Conservation (phyloP, 1,284 basidiomycete genomes). For the Rhodotorula sp. region DNA sequence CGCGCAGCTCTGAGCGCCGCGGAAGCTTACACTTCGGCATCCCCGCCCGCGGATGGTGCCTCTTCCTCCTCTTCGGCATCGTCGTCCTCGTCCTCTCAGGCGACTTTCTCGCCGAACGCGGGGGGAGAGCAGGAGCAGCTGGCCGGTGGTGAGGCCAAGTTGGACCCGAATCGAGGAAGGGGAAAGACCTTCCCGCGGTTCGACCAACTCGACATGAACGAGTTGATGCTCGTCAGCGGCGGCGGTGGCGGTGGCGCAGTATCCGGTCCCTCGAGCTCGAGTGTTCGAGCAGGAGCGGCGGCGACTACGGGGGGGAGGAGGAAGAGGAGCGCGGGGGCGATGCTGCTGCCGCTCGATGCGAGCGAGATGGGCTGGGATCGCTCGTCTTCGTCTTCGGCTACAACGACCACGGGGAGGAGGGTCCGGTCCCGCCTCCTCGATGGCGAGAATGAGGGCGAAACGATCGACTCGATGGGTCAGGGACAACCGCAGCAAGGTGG, state of each 20-base stretch:
- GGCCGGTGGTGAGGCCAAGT: too few relatives aligned
- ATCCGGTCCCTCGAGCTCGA: neutral
- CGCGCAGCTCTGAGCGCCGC: neutral
- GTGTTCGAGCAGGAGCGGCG: too few relatives aligned
- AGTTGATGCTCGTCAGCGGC: too few relatives aligned
- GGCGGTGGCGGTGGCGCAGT: neutral
- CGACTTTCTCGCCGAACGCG: too few relatives aligned
- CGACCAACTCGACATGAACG: too few relatives aligned
- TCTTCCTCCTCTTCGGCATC: neutral
- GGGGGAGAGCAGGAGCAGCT: too few relatives aligned
- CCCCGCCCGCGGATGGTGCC: neutral
- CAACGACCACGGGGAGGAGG: too few relatives aligned
- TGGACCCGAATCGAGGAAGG: too few relatives aligned
- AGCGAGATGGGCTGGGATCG: neutral
- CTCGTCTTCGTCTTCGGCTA: too few relatives aligned
- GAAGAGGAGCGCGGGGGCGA: neutral
- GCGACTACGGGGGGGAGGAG: too few relatives aligned
- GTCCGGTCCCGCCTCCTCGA: neutral
- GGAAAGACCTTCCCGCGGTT: too few relatives aligned
- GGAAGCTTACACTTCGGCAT: neutral
- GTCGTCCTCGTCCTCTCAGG: neutral
- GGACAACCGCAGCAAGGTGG: too few relatives aligned
- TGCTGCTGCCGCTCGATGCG: neutral
- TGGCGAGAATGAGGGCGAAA: neutral
- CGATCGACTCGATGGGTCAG: neutral